phyloP scores from a whole-genome alignment of 2,329 filamentous ascomycete species.

The Verticillium albo-atrum region DNA sequence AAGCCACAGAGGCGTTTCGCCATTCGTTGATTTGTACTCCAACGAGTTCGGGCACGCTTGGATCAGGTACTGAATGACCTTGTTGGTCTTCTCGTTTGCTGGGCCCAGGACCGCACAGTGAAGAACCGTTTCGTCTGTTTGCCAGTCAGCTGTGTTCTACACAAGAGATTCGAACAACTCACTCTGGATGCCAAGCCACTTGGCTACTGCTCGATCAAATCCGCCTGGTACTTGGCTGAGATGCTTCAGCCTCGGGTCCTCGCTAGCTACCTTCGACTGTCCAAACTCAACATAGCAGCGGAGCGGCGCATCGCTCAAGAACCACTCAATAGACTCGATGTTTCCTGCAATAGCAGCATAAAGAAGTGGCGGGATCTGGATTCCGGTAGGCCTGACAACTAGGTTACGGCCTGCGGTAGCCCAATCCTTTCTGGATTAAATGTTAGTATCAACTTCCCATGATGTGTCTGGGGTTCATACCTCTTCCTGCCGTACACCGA shows the following conservation, averaged over 20 bases:
- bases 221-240: slow-evolving; percentile 57
- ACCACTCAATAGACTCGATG: slow-evolving; percentile 71
- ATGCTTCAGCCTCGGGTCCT: slow-evolving; percentile 59
- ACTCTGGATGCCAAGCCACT: slow-evolving; percentile 59
- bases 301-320: slow-evolving; percentile 65
- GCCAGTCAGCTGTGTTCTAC: slow-evolving; percentile 14
- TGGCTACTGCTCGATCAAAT: slow-evolving; percentile 57
- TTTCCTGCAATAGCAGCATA: slow-evolving; percentile 52
- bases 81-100: slow-evolving; percentile 34
- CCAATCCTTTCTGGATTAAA: slow-evolving; percentile 56
- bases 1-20: slow-evolving; percentile 64
- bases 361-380: slow-evolving; percentile 54
- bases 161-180: slow-evolving; percentile 23
- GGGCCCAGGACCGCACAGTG: slow-evolving; percentile 58
- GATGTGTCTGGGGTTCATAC: slow-evolving; percentile 17
- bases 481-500: slow-evolving; percentile 70
- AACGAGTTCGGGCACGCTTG: slow-evolving; percentile 57
- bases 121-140: slow-evolving; percentile 55
- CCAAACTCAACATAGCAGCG: slow-evolving; percentile 66
- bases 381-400: slow-evolving; percentile 31
- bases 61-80: slow-evolving; percentile 62
- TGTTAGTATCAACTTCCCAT: slow-evolving; percentile 8
- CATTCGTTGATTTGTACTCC: slow-evolving; percentile 53
- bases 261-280: slow-evolving; percentile 50
- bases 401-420: slow-evolving; percentile 55